Evolutionary conservation across 129 eudicot genomes (phyloP), one percentile per base, ranked within the genome.

Genomic region (Solidago caesia): DNA sequence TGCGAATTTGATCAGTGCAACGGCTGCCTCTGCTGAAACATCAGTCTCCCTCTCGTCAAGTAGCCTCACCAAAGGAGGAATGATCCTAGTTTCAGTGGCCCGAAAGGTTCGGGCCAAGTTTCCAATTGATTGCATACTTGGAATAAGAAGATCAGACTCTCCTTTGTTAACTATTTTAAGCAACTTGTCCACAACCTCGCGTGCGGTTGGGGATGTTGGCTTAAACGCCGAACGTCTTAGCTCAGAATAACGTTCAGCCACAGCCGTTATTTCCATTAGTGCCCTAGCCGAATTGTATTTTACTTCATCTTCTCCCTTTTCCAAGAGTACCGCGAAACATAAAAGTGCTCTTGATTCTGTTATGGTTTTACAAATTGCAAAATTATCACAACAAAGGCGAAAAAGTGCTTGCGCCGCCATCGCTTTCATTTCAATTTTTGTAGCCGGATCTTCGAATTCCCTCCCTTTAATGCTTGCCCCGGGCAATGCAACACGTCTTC

Each of bases 401-500:
- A 91, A 80, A n/a, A 89, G 77, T 14, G 96, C 96, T 41, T 89
- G 75, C 11, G 96, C 85, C 5, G 91, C 84, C 96, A 86, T 89
- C 42, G 91, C 91, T 83, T 89, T 89, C 96, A 89, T 89, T 72
- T 89, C 84, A 12, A 69, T 84, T 72, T 86, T 89, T 9, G 84
- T 82, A 26, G 53, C 82, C 5, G 89, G 87, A 72, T 86, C 91
- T 82, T 89, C 96, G 4, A 69, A 82, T 43, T 86, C 89, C 75
- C 91, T 86, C 77, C 87, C 85, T 77, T 89, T 89, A 11, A 84
- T 86, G 64, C 91, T 89, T 5, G 75, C 78, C 74, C 96, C 96
- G 2, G 68, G 68, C 44, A 86, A 80, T 13, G 83, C 83, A 65
- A 81, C 79, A 11, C 77, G 79, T 3, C 70, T 57, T 68, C 64